Evolutionary conservation across 805 yeast genomes (phyloP).

Genomic region (Candida germanica): DNA sequence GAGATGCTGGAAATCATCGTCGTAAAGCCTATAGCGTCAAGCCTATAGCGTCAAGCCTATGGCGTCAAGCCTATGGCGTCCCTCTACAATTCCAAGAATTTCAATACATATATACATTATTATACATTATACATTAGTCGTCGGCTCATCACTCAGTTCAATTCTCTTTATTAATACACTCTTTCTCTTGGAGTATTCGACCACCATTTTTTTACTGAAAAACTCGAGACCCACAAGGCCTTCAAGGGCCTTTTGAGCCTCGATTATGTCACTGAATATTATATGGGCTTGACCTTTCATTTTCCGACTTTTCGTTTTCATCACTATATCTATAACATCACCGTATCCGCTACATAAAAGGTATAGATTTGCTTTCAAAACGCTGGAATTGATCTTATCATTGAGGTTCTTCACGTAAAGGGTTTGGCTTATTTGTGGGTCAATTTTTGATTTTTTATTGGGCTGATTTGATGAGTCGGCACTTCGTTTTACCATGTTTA

Average conservation of each 20-base stretch:
- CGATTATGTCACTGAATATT: constrained; percentile 44
- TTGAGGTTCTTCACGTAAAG: constrained; percentile 59
- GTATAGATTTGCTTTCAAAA: constrained; percentile 53
- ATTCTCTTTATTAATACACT: constrained; percentile 20
- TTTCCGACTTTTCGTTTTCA: constrained; percentile 35
- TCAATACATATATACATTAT: no score
- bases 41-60: no score
- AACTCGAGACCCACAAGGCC: constrained; percentile 46
- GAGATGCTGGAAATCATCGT: no score
- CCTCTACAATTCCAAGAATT: no score
- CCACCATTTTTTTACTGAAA: constrained; percentile 49
- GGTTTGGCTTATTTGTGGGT: constrained; percentile 32
- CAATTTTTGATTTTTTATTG: constrained; percentile 3
- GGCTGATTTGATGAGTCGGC: background rate
- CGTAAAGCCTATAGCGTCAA: no score
- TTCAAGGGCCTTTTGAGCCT: constrained; percentile 50
- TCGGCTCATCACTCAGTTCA: background rate
- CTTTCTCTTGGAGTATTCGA: constrained; percentile 36
- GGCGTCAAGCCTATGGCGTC: no score
- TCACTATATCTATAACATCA: constrained; percentile 54
- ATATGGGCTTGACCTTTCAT: constrained; percentile 70
- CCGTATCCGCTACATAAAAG: constrained; percentile 62
- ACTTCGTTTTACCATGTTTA: no score
- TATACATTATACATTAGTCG: constrained; percentile 1
- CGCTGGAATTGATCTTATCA: constrained; percentile 46